phyloP scores from a whole-genome alignment of 208 protist species.

The Tritrichomonas musculus region DNA sequence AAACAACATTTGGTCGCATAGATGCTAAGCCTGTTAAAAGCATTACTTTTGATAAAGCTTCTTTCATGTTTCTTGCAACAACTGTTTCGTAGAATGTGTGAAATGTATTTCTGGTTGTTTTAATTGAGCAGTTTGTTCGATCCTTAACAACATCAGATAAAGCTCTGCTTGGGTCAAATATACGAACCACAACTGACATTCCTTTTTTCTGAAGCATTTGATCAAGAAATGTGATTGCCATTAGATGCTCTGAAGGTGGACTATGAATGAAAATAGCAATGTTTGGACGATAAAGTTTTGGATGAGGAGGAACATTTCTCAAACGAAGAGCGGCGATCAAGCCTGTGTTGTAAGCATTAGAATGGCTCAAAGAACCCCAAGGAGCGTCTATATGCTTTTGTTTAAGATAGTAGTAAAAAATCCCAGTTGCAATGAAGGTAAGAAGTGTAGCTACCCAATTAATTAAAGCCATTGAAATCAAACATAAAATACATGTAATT shows the following conservation, averaged over 20 bases:
- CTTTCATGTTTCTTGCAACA: neutral
- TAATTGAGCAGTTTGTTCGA: neutral
- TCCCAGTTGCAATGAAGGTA: neutral
- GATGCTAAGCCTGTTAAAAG: neutral
- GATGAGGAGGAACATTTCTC: neutral
- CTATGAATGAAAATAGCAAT: neutral
- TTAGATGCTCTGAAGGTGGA: neutral
- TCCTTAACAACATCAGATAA: neutral
- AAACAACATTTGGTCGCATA: neutral
- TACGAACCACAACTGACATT: neutral
- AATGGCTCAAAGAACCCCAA: slow-evolving; percentile 10
- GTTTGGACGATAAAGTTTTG: slow-evolving; percentile 14
- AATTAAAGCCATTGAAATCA: neutral
- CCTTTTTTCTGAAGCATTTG: neutral
- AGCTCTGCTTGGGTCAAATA: neutral
- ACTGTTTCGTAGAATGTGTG: slow-evolving; percentile 23
- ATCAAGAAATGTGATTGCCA: neutral
- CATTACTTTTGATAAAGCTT: neutral
- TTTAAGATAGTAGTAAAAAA: neutral
- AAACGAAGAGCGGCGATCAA: neutral
- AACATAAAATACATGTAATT: neutral
- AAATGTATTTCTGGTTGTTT: neutral
- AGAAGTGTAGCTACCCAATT: neutral
- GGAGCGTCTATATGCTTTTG: neutral
- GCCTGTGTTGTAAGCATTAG: neutral